Evolutionary conservation across 306 rosid species (phyloP).

Genomic region (Sicyos baderoa): DNA sequence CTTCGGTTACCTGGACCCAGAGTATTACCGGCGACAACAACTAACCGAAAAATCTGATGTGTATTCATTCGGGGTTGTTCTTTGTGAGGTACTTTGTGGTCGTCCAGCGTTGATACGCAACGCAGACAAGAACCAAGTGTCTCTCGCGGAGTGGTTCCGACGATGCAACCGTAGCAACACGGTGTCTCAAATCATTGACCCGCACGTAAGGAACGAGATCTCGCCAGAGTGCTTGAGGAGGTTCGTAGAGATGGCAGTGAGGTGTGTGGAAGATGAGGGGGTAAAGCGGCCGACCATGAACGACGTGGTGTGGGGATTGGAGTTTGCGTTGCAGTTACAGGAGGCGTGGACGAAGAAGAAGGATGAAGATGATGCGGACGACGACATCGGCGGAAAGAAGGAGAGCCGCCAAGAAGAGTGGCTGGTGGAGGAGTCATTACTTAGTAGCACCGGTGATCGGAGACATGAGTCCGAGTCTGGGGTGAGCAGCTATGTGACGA

Average conservation of each 20-base stretch:
- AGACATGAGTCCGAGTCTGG: background rate
- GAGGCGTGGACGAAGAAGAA: too few relatives aligned
- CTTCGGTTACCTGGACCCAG: constrained; percentile 28
- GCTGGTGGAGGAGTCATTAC: background rate
- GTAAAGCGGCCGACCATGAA: constrained; percentile 37
- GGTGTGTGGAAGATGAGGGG: constrained; percentile 40
- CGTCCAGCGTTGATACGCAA: constrained; percentile 27
- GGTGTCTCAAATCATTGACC: background rate
- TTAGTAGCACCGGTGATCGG: background rate
- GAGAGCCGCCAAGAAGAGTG: background rate
- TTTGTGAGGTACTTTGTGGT: constrained; percentile 40
- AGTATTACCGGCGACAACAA: constrained; percentile 22
- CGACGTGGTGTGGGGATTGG: constrained; percentile 28
- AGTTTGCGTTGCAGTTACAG: background rate
- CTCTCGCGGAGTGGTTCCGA: constrained; percentile 30
- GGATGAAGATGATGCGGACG: background rate
- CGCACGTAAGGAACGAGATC: background rate
- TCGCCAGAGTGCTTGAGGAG: background rate
- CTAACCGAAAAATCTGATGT: constrained; percentile 46
- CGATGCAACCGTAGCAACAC: constrained; percentile 23
- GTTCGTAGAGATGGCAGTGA: background rate
- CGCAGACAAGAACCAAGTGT: constrained; percentile 22
- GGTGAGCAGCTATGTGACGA: background rate
- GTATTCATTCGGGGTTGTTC: constrained; percentile 48
- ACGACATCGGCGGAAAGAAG: background rate